phyloP scores from a whole-genome alignment of 2,329 filamentous ascomycete species.

The Chaetomiaceae sp. region DNA sequence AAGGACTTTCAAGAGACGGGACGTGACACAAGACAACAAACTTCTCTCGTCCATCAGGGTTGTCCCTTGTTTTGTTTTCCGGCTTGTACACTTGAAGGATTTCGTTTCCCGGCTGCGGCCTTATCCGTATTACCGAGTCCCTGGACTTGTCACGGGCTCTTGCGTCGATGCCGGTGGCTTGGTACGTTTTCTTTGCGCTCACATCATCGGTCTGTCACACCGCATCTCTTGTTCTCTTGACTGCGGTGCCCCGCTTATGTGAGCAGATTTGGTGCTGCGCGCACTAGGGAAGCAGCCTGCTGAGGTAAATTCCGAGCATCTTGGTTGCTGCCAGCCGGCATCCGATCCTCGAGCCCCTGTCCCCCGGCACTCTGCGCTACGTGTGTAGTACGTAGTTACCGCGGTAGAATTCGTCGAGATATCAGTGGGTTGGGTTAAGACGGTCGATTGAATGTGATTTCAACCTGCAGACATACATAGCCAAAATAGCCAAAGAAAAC shows the following conservation, averaged over 20 bases:
- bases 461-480: too few relatives aligned
- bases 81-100: background rate
- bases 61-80: background rate
- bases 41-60: background rate
- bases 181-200: background rate
- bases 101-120: background rate
- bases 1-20: background rate
- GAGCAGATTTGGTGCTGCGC: background rate
- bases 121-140: slow-evolving; percentile 11
- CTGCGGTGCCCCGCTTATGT: slow-evolving; percentile 5
- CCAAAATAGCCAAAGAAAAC: background rate
- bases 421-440: background rate
- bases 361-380: too few relatives aligned
- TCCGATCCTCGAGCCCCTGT: too few relatives aligned
- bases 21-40: background rate
- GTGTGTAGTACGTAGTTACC: too few relatives aligned
- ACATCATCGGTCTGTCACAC: slow-evolving; percentile 11
- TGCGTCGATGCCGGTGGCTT: too few relatives aligned
- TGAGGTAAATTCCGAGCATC: slow-evolving; percentile 14
- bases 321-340: background rate
- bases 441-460: too few relatives aligned
- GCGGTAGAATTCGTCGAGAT: background rate
- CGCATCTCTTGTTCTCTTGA: slow-evolving; percentile 7
- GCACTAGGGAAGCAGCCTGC: slow-evolving; percentile 11
- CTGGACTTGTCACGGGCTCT: background rate